Evolutionary conservation across 441 rosid species (phyloP).

Genomic region (Populus hybrid): DNA sequence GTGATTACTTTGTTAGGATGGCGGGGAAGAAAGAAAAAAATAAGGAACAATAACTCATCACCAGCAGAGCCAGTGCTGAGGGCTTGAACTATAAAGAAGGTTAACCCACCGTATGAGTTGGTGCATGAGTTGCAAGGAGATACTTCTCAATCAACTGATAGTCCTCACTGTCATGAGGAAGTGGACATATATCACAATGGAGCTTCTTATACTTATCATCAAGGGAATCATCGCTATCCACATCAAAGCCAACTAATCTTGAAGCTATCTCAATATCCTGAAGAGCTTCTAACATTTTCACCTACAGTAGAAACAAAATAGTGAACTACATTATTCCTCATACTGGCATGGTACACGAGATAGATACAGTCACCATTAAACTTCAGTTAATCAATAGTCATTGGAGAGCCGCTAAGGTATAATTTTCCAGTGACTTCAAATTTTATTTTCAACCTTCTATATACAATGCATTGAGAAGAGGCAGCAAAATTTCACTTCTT

Average conservation of each 20-base stretch:
- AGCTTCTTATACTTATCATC: conserved; percentile 87
- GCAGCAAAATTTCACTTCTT: neutral
- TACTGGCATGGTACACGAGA: neutral
- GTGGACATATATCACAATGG: conserved; percentile 60
- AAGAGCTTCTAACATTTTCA: conserved; percentile 98
- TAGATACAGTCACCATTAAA: neutral
- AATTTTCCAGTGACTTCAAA: neutral
- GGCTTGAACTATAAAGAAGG: conserved; percentile 1
- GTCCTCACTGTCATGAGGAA: conserved; percentile 85
- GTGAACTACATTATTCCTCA: conserved; percentile 12
- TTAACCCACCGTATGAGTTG: conserved; percentile 80
- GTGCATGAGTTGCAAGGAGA: conserved; percentile 88
- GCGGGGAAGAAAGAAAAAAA: neutral
- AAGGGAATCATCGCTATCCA: conserved; percentile 65
- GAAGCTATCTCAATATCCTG: conserved; percentile 99
- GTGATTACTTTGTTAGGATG: conserved; percentile 6
- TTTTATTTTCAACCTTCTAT: neutral
- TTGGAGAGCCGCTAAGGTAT: neutral
- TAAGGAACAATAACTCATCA: neutral
- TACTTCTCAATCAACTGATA: conserved; percentile 71
- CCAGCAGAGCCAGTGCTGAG: neutral
- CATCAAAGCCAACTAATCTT: conserved; percentile 93
- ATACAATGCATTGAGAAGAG: neutral
- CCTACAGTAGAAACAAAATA: conserved; percentile 42
- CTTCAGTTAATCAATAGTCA: neutral